Evolutionary conservation across 306 rosid genomes (phyloP).

Genomic region (Castanea sativa): DNA sequence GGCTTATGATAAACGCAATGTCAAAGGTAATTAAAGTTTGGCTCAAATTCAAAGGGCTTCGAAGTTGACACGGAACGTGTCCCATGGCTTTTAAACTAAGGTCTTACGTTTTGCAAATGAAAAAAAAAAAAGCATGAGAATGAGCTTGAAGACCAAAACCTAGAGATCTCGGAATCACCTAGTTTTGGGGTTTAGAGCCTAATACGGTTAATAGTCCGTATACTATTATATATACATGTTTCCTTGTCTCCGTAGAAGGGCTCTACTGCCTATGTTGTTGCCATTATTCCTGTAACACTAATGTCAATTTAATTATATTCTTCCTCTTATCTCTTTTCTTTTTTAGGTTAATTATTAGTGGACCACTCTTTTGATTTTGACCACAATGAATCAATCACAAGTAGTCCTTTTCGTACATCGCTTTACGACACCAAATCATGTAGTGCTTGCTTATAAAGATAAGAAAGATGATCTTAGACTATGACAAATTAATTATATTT

Average conservation of each 20-base stretch:
- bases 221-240: not conserved
- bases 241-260: constrained; percentile 26
- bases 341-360: not conserved
- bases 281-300: constrained; percentile 37
- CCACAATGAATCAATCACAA: not conserved
- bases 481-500: not conserved
- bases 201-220: constrained; percentile 6
- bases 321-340: not conserved
- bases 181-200: constrained; percentile 17
- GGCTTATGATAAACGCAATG: not conserved
- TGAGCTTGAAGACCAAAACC: constrained; percentile 25
- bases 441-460: not conserved
- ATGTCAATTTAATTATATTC: not conserved
- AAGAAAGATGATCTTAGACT: not conserved
- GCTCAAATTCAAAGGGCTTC: not conserved
- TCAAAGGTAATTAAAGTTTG: not conserved
- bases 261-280: constrained; percentile 54
- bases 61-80: constrained; percentile 45
- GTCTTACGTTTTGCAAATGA: constrained; percentile 25
- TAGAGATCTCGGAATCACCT: constrained; percentile 30
- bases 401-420: not conserved
- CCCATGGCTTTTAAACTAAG: not conserved
- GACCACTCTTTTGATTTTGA: constrained; percentile 4
- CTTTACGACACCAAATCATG: not conserved
- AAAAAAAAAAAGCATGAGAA: no score